Evolutionary conservation across 2,329 filamentous ascomycete species (phyloP), one percentile per base, ranked within the genome.

Genomic region (Colletotrichum viniferum): DNA sequence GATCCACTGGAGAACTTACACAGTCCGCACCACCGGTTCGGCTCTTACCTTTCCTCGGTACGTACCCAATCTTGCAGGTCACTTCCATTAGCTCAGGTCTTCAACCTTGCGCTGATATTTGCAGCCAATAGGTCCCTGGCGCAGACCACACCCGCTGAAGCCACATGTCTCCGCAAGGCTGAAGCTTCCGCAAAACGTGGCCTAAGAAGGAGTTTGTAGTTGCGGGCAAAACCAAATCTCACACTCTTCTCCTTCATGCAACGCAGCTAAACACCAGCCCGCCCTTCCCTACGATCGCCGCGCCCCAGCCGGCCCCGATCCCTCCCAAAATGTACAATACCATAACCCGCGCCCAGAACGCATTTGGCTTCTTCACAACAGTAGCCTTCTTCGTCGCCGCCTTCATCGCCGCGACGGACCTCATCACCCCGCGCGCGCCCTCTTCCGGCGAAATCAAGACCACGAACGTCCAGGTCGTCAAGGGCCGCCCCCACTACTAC

Each of bases 341-440:
- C 62, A 86, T 98, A 64, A 95, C 94, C 77, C 95, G 97, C 79
- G 85, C 94, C 79, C 97, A 99, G 86, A 96, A 95, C 87, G 93
- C 96, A 84, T 99, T 99, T 84, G 96, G 97, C 85, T 98, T 98
- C 92, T 98, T 98, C 89, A 98, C 97, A 21, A 97, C 96, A 30
- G 96, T 98, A 78, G 94, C 94, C 73, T 97, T 98, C 82, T 91
- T 91, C 73, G 90, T 98, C 70, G 96, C 92, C 68, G 91, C 90
- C 70, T 87, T 97, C 74, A 95, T 98, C 80, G 96, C 96, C 63
- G 87, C 94, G 66, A 96, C 95, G 52, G 95, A 96, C 80, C 85
- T 98, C 80, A 85, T 93, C 80, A 88, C 88, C 74, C 91, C 93
- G 5, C 93, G 95, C 78, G 90, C 90, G 8, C 95, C 95, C 0